Evolutionary conservation across 164 flowering plant genomes (phyloP), one percentile per base, ranked within the genome.

Genomic region (Vitis cinerea): DNA sequence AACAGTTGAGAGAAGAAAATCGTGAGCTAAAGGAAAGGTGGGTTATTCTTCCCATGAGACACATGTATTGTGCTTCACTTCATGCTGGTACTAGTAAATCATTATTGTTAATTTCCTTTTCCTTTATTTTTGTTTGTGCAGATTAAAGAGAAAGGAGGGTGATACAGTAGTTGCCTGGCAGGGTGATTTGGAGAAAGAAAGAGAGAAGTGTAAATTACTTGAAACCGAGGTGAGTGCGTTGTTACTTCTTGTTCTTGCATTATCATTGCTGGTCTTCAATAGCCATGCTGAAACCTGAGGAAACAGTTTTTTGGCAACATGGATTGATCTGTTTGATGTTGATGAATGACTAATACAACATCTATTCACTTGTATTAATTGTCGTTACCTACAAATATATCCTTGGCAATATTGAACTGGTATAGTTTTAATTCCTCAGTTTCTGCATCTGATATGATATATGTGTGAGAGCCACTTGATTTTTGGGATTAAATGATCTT

Each of bases 1-100:
- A 70, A 10, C 86, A 71, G 67, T 79, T 87, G 81, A 78, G 72
- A 75, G 69, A 80, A 70, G 93, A 91, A 72, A 89, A 94, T 66
- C 71, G 58, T 2, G 71, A 63, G 50, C 72, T 89, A 30, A 81
- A 56, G 67, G 85, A 81, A 59, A 87, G 92, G 93, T 88, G 59
- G 44, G 15, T 53, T 56, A 10, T 23, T 66, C 56, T 59, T 3
- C 59, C 44, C 14, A 2, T 65, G 9, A 50, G 12, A 19, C 56
- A 23, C 8, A 14, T 66, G n/a, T 44, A 59, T 48, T 70, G 2
- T 53, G 4, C 14, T 72, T 60, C 13, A 11, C 10, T 57, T 30
- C 23, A 27, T 69, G 16, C 54, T 51, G 16, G 52, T 54, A 31
- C 54, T 60, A 8, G 47, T 48, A 59, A 58, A n/a, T 10, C 11